A percentile compares a stretch with the other conserved stretches of the same genome.
Conservation (phyloP, 2,329 filamentous ascomycete genomes). For the Penicillium thymicola region DNA sequence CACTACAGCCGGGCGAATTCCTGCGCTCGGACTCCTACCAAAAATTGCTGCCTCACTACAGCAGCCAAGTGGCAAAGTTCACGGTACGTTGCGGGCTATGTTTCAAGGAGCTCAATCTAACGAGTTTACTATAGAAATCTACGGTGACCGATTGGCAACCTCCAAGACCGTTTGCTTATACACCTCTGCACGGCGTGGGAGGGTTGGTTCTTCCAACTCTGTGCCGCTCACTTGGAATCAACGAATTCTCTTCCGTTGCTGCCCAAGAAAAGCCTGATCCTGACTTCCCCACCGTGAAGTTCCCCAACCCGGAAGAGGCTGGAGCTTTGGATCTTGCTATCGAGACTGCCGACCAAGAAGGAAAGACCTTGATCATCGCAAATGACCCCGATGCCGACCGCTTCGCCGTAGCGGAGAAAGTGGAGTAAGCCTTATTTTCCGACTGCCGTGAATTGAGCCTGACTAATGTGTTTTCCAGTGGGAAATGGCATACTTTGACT, state of each 20-base stretch:
- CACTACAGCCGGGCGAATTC: slow-evolving; percentile 45
- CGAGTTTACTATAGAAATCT: slow-evolving; percentile 26
- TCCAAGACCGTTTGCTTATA: slow-evolving; percentile 42
- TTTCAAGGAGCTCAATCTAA: slow-evolving; percentile 11
- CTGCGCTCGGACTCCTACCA: slow-evolving; percentile 29
- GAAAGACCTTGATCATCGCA: slow-evolving; percentile 54
- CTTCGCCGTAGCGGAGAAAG: slow-evolving; percentile 59
- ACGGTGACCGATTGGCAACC: slow-evolving; percentile 29
- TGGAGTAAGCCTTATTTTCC: slow-evolving; percentile 35
- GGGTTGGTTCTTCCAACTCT: slow-evolving; percentile 33
- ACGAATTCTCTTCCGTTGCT: slow-evolving; percentile 34
- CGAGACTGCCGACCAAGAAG: slow-evolving; percentile 50
- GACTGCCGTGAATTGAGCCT: neutral
- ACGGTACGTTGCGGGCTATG: slow-evolving; percentile 24
- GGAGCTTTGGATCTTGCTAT: slow-evolving; percentile 61
- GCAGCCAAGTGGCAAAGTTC: slow-evolving; percentile 29
- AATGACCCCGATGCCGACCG: slow-evolving; percentile 66
- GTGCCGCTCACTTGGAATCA: slow-evolving; percentile 34
- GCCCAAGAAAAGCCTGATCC: slow-evolving; percentile 58
- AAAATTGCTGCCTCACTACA: slow-evolving; percentile 30
- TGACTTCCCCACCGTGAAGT: slow-evolving; percentile 61
- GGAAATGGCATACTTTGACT: slow-evolving; percentile 59
- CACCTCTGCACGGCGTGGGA: slow-evolving; percentile 43
- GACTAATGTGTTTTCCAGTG: slow-evolving; percentile 28
- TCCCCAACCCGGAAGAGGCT: slow-evolving; percentile 64